These are phyloP conservation scores for Colletotrichum orchidophilum DNA, from an alignment of 2,329 filamentous ascomycete species.

Conservation along the genomic window DNA sequence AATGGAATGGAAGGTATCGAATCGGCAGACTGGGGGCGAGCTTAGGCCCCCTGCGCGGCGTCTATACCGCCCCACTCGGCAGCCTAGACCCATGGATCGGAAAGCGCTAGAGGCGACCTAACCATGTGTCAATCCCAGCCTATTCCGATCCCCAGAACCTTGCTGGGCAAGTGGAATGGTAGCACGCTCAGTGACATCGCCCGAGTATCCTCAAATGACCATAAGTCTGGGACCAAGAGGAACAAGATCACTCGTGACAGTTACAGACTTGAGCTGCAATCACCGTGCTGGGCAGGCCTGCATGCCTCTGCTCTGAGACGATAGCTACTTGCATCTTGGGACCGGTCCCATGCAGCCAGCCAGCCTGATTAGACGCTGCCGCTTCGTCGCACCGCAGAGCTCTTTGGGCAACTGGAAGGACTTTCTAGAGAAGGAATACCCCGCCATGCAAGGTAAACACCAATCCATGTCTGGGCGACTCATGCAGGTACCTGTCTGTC, in stretches of 20 bases:
- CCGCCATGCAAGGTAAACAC: not conserved
- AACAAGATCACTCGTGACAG: not conserved
- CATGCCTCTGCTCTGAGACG: too few relatives aligned
- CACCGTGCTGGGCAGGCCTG: too few relatives aligned
- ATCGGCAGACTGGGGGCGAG: conserved; percentile 1
- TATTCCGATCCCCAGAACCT: not conserved
- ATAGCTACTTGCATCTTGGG: not conserved
- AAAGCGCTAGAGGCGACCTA: not conserved
- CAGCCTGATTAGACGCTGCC: not conserved
- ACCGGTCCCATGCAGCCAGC: not conserved
- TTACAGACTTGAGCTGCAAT: too few relatives aligned
- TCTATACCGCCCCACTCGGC: conserved; percentile 5
- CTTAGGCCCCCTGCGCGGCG: not conserved
- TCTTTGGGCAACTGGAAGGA: not conserved
- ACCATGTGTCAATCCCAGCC: conserved; percentile 3
- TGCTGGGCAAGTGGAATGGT: not conserved
- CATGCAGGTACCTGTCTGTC: not conserved
- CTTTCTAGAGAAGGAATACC: not conserved
- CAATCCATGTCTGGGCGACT: not conserved
- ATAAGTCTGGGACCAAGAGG: not conserved
- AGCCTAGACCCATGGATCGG: not conserved
- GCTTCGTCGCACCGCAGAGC: not conserved
- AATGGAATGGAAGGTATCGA: too few relatives aligned
- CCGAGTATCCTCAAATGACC: not conserved
- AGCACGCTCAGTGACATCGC: not conserved